Base-by-base conservation (phyloP, 371 early-diverging fungal species). In the Rhizopus arrhizus region DNA sequence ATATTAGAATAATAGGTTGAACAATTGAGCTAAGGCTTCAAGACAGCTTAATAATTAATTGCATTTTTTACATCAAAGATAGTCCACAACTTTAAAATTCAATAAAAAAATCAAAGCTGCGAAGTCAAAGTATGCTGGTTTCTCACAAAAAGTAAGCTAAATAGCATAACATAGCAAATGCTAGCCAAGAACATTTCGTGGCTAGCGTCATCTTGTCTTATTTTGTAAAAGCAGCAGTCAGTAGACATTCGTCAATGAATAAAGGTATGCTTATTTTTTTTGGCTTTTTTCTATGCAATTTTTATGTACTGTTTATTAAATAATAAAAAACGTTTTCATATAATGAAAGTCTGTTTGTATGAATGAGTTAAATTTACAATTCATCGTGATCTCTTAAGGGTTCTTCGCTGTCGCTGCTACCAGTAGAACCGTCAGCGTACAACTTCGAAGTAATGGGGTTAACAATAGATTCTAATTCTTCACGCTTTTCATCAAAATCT, bases 401-500 rank as follows among this genome's bases (percentile, higher is more conserved):
- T 65, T 89, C 91, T 53, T 83, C 84, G 52, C 78, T 80, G 42
- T 80, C 83, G 50, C 75, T 72, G 48, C 48, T 48, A 61, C 72
- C 76, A 34, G 78, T 77, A 55, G 78, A 74, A 42, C 77, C 82
- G 58, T 76, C 82, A 58, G 80, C 86, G 70, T 94, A 93, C 42
- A 93, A 76, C 81, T 93, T 92, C 74, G 85, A 68, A 58, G 89
- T 90, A 73, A 95, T 93, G 63, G 95, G 94, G 82, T 93, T 92
- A 40, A 94, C 89, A 53, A 94, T 71, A 36, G 85, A 80, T 77
- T 95, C 93, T 57, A 95, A 68, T 73, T 92, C 93, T 62, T 89
- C 80, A 74, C 89, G 89, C 80, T 89, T 89, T 65, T 89, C 90
- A 42, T 92, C 92, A 71, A 79, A 82, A 67, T 90, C 92, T 61